Base-by-base conservation (phyloP, 73 alveolate species). In the Paramecium bursaria region DNA sequence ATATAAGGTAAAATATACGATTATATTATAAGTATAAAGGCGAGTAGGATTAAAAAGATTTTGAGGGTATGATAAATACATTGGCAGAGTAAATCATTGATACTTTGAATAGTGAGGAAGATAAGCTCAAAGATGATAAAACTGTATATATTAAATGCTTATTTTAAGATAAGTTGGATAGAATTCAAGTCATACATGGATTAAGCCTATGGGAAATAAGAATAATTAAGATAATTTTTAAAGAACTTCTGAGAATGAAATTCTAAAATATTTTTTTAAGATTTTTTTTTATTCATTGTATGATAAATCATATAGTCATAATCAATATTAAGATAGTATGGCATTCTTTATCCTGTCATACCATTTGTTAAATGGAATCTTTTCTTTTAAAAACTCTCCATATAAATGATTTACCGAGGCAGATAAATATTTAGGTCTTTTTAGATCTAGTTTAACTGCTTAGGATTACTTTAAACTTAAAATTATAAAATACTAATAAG, bases 161-260 rank as follows among this genome's bases (percentile, higher is more conserved):
- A 3, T 11, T 1, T 3, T 29, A 39, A 67, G 82, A 25, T 67
- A 42, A 31, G 85, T 22, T 79, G 89, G 89, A 23, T 48, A 15
- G 67, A 79, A 79, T 79, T 79, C 15, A 79, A 79, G 46, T 39
- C 17, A 48, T 79, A 39, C 42, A 79, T 79, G 89, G 89, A 79
- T 31, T 15, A 42, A 47, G 89, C 89, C 0, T 46, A 48, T 53
- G 57, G 23, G 19, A 48, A 79, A 79, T 53, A 39, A 51, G 50
- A 79, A 27, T 39, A 79, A 17, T 55, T 79, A 79, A 79, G 50
- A 26, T 46, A 27, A 11, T 79, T 79, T 54, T 39, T 79, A 54
- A 79, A 79, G 25, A 39, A n/a, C n/a, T n/a, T n/a, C n/a, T n/a
- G n/a, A n/a, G n/a, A n/a, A n/a, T n/a, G n/a, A n/a, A n/a, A n/a